Evolutionary conservation across 1,139 yeast species (phyloP), one percentile per base, ranked within the genome.

Genomic region (Yamadazyma aaseri): DNA sequence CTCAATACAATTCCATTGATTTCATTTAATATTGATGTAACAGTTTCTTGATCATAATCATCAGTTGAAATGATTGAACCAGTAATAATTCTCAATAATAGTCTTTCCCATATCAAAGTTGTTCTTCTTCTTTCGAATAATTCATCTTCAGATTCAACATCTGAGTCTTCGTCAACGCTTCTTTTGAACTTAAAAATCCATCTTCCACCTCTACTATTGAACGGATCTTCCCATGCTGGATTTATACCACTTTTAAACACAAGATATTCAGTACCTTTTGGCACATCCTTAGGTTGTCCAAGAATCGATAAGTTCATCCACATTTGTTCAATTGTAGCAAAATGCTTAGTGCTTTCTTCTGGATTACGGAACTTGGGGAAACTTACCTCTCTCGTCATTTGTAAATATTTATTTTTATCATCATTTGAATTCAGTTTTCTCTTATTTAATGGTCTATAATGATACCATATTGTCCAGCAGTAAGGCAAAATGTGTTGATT

Each of bases 201-300:
- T 47, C 84, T 66, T 3, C 87, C 87, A 26, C 86, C 86, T 35
- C 68, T 63, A 31, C 71, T 58, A 50, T 81, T 80, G 36, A 70
- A 63, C 2, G 86, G 83, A 50, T 81, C 86, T 52, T 81, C 86
- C 85, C 86, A 80, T 38, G 79, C 76, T 13, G 87, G 87, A 48
- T 74, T 75, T 28, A 81, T 73, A 2, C 85, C 85, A 29, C 74
- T 65, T 46, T 79, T 76, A 58, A 81, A 81, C 11, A 81, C 55
- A 41, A 79, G 76, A 42, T 75, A 66, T 51, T 79, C 85, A 26
- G 81, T 68, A 17, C 82, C 81, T 38, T 65, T 62, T 12, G 73
- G 68, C 38, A 79, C 61, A 33, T 70, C 71, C 44, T 62, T 64
- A 2, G 78, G 63, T 27, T 68, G 65, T 40, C 71, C 69, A 42